phyloP scores from a whole-genome alignment of 495 filamentous ascomycete species.

The Lindgomyces ingoldianus region DNA sequence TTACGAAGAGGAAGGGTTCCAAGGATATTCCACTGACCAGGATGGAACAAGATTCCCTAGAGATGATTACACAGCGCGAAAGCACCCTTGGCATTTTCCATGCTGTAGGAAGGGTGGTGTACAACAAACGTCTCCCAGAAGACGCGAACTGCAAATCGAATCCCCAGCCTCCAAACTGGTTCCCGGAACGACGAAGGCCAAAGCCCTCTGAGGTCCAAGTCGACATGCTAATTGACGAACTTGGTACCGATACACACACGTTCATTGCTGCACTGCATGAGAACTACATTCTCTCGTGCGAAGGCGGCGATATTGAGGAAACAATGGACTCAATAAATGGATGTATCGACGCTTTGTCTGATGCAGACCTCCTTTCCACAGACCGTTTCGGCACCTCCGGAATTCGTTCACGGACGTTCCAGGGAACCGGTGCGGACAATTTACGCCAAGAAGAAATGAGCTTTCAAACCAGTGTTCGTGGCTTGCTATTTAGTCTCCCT shows the following conservation, averaged over 20 bases:
- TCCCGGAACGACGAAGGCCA: slow-evolving; percentile 61
- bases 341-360: slow-evolving; percentile 83
- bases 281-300: slow-evolving; percentile 86
- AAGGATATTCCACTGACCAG: slow-evolving; percentile 62
- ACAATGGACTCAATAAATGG: slow-evolving; percentile 67
- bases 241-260: slow-evolving; percentile 82
- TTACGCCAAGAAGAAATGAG: slow-evolving; percentile 89
- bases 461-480: slow-evolving; percentile 84
- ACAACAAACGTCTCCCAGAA: slow-evolving; percentile 76
- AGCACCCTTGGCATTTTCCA: slow-evolving; percentile 90
- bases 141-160: slow-evolving; percentile 37
- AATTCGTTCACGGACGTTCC: slow-evolving; percentile 42
- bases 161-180: slow-evolving; percentile 61
- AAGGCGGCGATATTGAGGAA: slow-evolving; percentile 58
- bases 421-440: slow-evolving; percentile 62
- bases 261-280: slow-evolving; percentile 94
- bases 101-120: slow-evolving; percentile 89
- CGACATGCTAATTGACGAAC: slow-evolving; percentile 79
- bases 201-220: slow-evolving; percentile 70
- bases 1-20: slow-evolving; percentile 61
- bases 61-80: slow-evolving; percentile 79
- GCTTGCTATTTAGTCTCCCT: slow-evolving; percentile 79
- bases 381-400: slow-evolving; percentile 49
- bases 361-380: slow-evolving; percentile 77
- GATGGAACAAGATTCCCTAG: slow-evolving; percentile 70